Conservation (phyloP, 352 stramenopile genomes). For the Globisporangium iwayamae region DNA sequence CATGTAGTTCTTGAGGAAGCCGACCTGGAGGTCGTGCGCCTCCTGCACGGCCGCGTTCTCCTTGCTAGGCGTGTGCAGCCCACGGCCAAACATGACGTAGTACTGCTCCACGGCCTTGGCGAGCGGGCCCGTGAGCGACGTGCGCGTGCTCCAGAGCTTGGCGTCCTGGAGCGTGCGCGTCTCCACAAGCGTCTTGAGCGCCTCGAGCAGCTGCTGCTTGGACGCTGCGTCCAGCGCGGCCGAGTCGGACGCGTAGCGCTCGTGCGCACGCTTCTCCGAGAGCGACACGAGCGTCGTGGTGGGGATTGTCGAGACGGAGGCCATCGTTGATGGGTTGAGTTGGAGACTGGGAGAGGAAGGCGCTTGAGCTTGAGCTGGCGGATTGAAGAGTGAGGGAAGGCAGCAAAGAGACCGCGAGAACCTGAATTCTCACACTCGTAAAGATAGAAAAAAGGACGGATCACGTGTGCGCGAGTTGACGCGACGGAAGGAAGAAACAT, state of each 20-base stretch:
- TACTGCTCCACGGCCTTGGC: conserved; percentile 18
- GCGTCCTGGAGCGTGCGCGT: conserved; percentile 13
- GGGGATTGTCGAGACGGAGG: background rate
- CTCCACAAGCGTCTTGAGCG: conserved; percentile 14
- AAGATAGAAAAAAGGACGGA: background rate
- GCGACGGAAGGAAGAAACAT: too few relatives aligned
- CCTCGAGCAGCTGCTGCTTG: conserved; percentile 14
- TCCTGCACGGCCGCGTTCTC: conserved; percentile 6
- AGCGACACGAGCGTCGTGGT: conserved; percentile 10
- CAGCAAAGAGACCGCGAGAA: background rate
- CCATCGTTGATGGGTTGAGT: background rate
- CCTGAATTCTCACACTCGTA: background rate
- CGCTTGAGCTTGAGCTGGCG: background rate
- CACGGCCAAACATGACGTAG: conserved; percentile 18
- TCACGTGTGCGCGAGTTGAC: background rate
- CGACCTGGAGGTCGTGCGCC: conserved; percentile 17
- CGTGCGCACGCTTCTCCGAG: conserved; percentile 11
- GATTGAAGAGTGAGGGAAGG: conserved; percentile 5
- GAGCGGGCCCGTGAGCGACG: conserved; percentile 11
- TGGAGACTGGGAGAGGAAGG: background rate
- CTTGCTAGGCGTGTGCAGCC: conserved; percentile 11
- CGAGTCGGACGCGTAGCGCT: conserved; percentile 14
- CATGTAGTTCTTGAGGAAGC: conserved; percentile 41
- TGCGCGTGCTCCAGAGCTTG: conserved; percentile 19
- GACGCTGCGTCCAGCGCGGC: background rate